Evolutionary conservation across 176 grass and related monocot species (phyloP), one percentile per base, ranked within the genome.

Genomic region (Carex myosuroides): DNA sequence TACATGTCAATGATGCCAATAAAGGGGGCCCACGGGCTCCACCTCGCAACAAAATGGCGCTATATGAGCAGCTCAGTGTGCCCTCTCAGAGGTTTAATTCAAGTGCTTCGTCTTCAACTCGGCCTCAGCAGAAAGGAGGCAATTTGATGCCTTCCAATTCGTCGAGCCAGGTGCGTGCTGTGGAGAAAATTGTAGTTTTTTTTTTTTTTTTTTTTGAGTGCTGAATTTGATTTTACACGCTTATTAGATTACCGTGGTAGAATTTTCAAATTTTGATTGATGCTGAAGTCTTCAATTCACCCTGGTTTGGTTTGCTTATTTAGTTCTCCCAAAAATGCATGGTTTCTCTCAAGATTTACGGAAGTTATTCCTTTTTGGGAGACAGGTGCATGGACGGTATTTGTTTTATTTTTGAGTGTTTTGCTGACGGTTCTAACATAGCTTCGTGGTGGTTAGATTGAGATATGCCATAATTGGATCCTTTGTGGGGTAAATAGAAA

Each of bases 31-130:
- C 93, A 3, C 88, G 96, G 18, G 88, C 93, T 13, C 96, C 96
- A 44, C 96, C 96, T 22, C 81, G 96, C 82, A 99, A 99, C 87
- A 99, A 99, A 89, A 99, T 99, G 96, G 93, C 96, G 6, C 91
- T 99, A 52, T 99, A 99, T 64, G 96, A 99, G 78, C 96, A 94
- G 86, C 86, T 99, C 74, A 99, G 88, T 63, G 87, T 94, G 16
- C 89, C 96, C 12, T 92, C 96, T 24, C 83, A 90, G 48, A 89
- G 89, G 22, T 86, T 90, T 79, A 83, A 54, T 77, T 78, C 86
- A 0, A 35, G 13, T n/a, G 59, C 57, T 32, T 70, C 83, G 16
- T 22, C 50, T 10, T 48, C 72, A 16, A 60, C 85, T 24, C 79
- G 82, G 24, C 87, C 70, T 12, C 68, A 70, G 21, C 87, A 85